These are phyloP conservation scores for Polysphondylium violaceum DNA, from an alignment of 78 protist species.

Conservation along the genomic window DNA sequence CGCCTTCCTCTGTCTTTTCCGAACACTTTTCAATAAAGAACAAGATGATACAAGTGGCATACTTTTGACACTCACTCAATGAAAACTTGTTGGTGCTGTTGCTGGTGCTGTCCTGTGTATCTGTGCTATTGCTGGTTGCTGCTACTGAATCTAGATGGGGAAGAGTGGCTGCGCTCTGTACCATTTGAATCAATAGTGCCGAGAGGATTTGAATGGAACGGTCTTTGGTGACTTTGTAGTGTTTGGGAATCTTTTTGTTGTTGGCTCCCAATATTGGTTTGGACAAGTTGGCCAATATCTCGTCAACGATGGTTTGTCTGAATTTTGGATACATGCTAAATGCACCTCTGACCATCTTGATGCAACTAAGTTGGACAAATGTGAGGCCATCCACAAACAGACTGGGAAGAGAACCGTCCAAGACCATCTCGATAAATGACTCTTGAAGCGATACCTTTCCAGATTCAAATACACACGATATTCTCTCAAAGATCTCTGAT, in stretches of 20 bases:
- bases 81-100: background rate
- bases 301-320: conserved; percentile 16
- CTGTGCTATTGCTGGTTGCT: too few species aligned
- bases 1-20: conserved; percentile 20
- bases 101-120: too few species aligned
- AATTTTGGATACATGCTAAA: conserved; percentile 12
- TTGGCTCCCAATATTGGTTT: background rate
- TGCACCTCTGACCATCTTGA: conserved; percentile 3
- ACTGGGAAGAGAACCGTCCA: conserved; percentile 31
- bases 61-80: conserved; percentile 7
- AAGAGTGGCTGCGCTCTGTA: conserved; percentile 28
- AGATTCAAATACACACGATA: background rate
- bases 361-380: conserved; percentile 31
- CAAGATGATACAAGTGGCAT: conserved; percentile 2
- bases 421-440: conserved; percentile 2
- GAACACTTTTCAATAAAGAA: conserved; percentile 74
- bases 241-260: conserved; percentile 16
- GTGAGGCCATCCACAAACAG: conserved; percentile 52
- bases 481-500: conserved; percentile 38
- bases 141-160: background rate
- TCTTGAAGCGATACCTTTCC: background rate
- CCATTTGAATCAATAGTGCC: conserved; percentile 51
- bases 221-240: background rate
- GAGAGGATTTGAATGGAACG: conserved; percentile 60
- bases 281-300: conserved; percentile 20